Evolutionary conservation across 148 eudicot genomes (phyloP).

Genomic region (Camellia japonica): DNA sequence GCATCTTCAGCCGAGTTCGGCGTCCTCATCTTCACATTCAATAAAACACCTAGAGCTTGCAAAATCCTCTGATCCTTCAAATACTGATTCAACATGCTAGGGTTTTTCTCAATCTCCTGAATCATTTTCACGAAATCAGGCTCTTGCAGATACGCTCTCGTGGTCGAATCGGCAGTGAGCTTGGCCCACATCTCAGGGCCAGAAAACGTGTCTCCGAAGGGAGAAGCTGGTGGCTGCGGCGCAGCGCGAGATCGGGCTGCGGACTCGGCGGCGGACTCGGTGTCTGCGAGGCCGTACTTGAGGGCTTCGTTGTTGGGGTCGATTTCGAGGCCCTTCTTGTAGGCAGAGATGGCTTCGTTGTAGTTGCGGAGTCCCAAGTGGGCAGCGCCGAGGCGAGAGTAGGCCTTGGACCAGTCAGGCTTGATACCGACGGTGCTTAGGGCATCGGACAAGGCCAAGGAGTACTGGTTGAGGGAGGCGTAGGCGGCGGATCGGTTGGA

Average conservation of each 20-base stretch:
- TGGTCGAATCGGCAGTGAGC: slow-evolving; percentile 70
- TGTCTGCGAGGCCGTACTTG: slow-evolving; percentile 57
- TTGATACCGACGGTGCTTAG: slow-evolving; percentile 71
- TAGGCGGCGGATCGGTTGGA: slow-evolving; percentile 87
- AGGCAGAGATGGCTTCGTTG: slow-evolving; percentile 57
- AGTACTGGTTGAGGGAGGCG: slow-evolving; percentile 60
- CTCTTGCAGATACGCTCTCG: slow-evolving; percentile 56
- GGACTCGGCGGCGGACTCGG: background rate
- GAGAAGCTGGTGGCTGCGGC: slow-evolving; percentile 19
- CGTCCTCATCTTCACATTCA: slow-evolving; percentile 57
- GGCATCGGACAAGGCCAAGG: slow-evolving; percentile 73
- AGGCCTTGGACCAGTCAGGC: slow-evolving; percentile 77
- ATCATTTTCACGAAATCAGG: slow-evolving; percentile 85
- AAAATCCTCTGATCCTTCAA: slow-evolving; percentile 93
- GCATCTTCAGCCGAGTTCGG: slow-evolving; percentile 26
- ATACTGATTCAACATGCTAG: slow-evolving; percentile 65
- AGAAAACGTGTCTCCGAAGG: slow-evolving; percentile 73
- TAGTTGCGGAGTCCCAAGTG: slow-evolving; percentile 44
- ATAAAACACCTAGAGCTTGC: slow-evolving; percentile 72
- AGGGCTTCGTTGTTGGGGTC: slow-evolving; percentile 75
- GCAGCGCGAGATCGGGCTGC: slow-evolving; percentile 22
- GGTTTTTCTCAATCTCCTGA: slow-evolving; percentile 82
- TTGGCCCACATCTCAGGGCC: slow-evolving; percentile 95
- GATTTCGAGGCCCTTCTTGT: slow-evolving; percentile 68
- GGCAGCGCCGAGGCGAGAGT: slow-evolving; percentile 79